Conservation (phyloP, 2,329 filamentous ascomycete genomes). For the Ophiocordyceps polyrhachis-furcata region DNA sequence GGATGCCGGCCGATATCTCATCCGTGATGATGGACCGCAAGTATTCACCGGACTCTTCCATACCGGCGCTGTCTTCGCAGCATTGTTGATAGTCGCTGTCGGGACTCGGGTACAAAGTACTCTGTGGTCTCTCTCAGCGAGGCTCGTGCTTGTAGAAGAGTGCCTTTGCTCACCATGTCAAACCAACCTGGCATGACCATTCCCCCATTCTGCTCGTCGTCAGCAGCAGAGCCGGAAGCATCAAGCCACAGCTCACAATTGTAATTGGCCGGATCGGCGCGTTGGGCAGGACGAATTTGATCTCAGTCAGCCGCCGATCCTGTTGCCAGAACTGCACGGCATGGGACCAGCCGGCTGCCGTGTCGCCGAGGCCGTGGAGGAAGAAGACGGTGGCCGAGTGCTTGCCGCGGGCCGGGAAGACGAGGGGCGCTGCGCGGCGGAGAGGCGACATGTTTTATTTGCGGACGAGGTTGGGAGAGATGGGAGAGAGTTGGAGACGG, state of each 20-base stretch:
- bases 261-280: conserved; percentile 76
- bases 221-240: background rate
- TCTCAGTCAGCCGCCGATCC: conserved; percentile 63
- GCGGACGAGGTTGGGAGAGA: background rate
- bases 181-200: conserved; percentile 79
- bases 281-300: conserved; percentile 88
- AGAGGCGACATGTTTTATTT: conserved; percentile 10
- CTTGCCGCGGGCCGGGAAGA: conserved; percentile 60
- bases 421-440: conserved; percentile 30
- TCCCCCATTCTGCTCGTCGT: conserved; percentile 41
- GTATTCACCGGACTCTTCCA: conserved; percentile 38
- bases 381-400: conserved; percentile 95
- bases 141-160: background rate
- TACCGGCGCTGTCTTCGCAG: conserved; percentile 51
- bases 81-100: conserved; percentile 8
- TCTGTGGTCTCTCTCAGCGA: background rate
- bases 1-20: conserved; percentile 64
- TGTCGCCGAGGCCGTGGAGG: conserved; percentile 80
- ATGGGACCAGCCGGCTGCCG: conserved; percentile 57
- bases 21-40: conserved; percentile 60
- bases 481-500: too few species aligned
- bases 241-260: conserved; percentile 15
- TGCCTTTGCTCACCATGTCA: conserved; percentile 40
- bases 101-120: background rate
- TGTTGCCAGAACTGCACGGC: conserved; percentile 78